Conservation (phyloP, 305 asterid species). For the Fraxinus latifolia region DNA sequence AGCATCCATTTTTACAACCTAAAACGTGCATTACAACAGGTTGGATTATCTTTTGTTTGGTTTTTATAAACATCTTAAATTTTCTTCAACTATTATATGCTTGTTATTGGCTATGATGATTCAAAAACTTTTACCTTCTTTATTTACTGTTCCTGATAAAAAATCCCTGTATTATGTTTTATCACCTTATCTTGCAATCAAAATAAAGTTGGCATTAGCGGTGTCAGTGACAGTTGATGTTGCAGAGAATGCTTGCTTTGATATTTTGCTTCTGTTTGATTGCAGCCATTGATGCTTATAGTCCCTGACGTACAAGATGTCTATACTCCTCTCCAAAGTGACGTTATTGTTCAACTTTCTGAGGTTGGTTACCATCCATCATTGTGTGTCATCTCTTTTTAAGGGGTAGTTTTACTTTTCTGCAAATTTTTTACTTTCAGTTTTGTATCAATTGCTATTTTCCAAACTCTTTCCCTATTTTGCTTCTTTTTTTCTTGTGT, state of each 20-base stretch:
- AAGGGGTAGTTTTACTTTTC: constrained; percentile 11
- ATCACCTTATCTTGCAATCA: constrained; percentile 14
- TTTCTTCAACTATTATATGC: constrained; percentile 7
- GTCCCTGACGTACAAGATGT: constrained; percentile 98
- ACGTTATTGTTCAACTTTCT: constrained; percentile 82
- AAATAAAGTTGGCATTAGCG: constrained; percentile 9
- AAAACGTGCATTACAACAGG: constrained; percentile 87
- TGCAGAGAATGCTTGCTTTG: constrained; percentile 20
- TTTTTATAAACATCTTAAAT: constrained; percentile 7
- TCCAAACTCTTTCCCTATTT: constrained; percentile 3
- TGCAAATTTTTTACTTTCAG: constrained; percentile 22
- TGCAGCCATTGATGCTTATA: constrained; percentile 97
- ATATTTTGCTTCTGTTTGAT: constrained; percentile 27
- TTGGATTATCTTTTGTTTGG: constrained; percentile 27
- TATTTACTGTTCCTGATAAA: constrained; percentile 10
- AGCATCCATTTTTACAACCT: constrained; percentile 61
- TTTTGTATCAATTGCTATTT: constrained; percentile 10
- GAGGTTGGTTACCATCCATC: constrained; percentile 56
- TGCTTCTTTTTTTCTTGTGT: neutral
- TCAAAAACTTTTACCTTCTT: constrained; percentile 13
- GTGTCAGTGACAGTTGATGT: constrained; percentile 9
- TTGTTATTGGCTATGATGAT: neutral
- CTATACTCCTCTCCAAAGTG: constrained; percentile 93
- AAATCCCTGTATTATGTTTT: constrained; percentile 21
- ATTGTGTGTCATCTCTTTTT: constrained; percentile 8